Evolutionary conservation across 75 land plant genomes (phyloP).

Genomic region (Ceratopteris richardii): DNA sequence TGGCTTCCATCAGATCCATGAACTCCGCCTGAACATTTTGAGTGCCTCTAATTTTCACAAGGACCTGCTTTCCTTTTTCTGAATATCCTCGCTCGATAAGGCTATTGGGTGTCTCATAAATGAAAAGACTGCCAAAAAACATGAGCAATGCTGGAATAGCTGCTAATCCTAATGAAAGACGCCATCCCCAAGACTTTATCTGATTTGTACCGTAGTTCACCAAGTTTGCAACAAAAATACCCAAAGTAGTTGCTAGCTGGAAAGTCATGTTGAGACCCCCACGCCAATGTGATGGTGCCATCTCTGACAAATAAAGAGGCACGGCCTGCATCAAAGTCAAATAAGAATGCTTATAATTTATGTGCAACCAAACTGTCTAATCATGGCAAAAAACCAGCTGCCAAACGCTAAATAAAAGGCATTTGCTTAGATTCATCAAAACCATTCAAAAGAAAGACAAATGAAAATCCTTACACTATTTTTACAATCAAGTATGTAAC

Average conservation of each 20-base stretch:
- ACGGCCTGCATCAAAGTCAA: slow-evolving; percentile 47
- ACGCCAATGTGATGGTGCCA: slow-evolving; percentile 69
- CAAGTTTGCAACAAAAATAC: slow-evolving; percentile 70
- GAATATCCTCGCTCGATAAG: slow-evolving; percentile 38
- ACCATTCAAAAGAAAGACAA: no score
- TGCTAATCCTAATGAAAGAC: slow-evolving; percentile 75
- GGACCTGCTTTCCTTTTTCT: slow-evolving; percentile 41
- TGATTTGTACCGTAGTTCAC: slow-evolving; percentile 63
- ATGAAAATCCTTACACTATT: no score
- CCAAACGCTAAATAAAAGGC: no score
- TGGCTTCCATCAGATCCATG: slow-evolving; percentile 65
- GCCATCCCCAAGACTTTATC: slow-evolving; percentile 68
- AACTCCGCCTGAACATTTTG: slow-evolving; percentile 51
- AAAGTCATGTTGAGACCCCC: slow-evolving; percentile 80
- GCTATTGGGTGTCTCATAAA: slow-evolving; percentile 81
- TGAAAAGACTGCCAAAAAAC: slow-evolving; percentile 52
- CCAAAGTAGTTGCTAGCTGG: slow-evolving; percentile 66
- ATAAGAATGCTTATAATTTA: background rate
- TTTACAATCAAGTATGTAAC: no score
- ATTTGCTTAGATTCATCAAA: no score
- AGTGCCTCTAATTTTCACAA: slow-evolving; percentile 60
- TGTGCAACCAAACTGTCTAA: background rate
- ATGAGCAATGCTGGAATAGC: slow-evolving; percentile 59
- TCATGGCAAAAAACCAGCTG: no score
- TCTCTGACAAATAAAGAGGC: slow-evolving; percentile 73